phyloP scores from a whole-genome alignment of 2,329 filamentous ascomycete genomes.

The Fusarium verrucosum region DNA sequence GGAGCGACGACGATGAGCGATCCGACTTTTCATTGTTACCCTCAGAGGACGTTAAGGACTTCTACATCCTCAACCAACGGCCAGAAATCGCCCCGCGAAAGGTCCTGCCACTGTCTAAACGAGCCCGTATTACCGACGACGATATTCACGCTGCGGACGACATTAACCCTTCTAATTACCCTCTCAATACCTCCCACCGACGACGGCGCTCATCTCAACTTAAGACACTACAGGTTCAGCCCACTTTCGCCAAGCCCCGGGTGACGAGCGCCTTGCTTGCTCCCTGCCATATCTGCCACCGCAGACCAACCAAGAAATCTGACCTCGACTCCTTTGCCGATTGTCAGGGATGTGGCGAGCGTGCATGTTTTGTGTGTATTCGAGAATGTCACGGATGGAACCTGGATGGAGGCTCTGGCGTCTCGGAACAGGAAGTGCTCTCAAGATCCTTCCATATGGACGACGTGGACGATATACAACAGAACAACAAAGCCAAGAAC shows the following conservation, averaged over 20 bases:
- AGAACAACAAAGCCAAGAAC: slow-evolving; percentile 20
- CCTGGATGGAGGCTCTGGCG: slow-evolving; percentile 32
- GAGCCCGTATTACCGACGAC: slow-evolving; percentile 44
- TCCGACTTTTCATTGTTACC: slow-evolving; percentile 41
- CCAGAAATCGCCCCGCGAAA: slow-evolving; percentile 44
- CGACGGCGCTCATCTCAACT: slow-evolving; percentile 43
- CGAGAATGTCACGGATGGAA: slow-evolving; percentile 67
- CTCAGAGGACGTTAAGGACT: slow-evolving; percentile 40
- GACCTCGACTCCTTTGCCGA: slow-evolving; percentile 73
- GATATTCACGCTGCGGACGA: slow-evolving; percentile 33
- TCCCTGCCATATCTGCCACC: slow-evolving; percentile 74
- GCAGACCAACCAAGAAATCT: slow-evolving; percentile 69
- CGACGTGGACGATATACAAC: slow-evolving; percentile 53
- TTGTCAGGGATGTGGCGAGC: slow-evolving; percentile 68
- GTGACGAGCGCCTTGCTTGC: slow-evolving; percentile 49
- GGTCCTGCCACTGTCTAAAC: slow-evolving; percentile 46
- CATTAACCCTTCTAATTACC: slow-evolving; percentile 8
- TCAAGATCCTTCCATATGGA: slow-evolving; percentile 61
- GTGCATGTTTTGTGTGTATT: slow-evolving; percentile 76
- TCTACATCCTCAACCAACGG: slow-evolving; percentile 43
- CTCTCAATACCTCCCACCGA: slow-evolving; percentile 30
- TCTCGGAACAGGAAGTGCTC: slow-evolving; percentile 50
- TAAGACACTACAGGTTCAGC: slow-evolving; percentile 35
- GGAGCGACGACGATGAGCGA: slow-evolving; percentile 44
- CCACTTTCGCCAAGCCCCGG: slow-evolving; percentile 16